Percentiles rank a stretch among this genome's conserved stretches.
Evolutionary conservation across 306 rosid genomes (phyloP).

Genomic region (Lathyrus tuberosus): DNA sequence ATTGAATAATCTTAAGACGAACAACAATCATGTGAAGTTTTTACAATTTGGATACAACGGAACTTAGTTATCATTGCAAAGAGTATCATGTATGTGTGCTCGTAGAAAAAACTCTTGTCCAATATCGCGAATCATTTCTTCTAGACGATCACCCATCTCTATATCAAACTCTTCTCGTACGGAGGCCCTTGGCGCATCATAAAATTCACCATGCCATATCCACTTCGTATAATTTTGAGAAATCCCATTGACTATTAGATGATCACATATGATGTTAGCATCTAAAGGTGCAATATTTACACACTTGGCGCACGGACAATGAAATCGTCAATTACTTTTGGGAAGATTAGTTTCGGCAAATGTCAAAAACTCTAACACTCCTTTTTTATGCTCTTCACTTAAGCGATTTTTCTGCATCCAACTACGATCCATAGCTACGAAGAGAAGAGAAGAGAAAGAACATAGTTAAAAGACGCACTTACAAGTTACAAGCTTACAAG

Average conservation of each 20-base stretch:
- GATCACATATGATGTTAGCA: neutral
- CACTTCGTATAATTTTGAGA: neutral
- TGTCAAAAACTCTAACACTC: neutral
- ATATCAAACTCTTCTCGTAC: neutral
- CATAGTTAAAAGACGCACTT: too few species aligned
- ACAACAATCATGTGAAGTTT: neutral
- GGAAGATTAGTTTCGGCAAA: neutral
- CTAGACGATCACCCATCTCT: neutral
- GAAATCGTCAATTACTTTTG: neutral
- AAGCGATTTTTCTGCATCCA: neutral
- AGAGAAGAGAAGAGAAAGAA: too few species aligned
- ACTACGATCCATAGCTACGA: neutral
- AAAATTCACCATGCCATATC: neutral
- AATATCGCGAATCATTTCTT: neutral
- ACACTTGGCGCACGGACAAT: neutral
- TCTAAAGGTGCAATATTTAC: neutral
- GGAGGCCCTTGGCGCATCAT: neutral
- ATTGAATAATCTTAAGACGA: neutral
- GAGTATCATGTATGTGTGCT: neutral
- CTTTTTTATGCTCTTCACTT: neutral
- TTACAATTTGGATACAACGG: neutral
- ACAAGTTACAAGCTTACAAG: too few species aligned
- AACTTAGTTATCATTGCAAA: neutral
- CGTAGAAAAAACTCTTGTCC: neutral
- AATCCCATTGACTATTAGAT: neutral